phyloP scores from a whole-genome alignment of 345 rosid genomes.

The Brassica carinata region DNA sequence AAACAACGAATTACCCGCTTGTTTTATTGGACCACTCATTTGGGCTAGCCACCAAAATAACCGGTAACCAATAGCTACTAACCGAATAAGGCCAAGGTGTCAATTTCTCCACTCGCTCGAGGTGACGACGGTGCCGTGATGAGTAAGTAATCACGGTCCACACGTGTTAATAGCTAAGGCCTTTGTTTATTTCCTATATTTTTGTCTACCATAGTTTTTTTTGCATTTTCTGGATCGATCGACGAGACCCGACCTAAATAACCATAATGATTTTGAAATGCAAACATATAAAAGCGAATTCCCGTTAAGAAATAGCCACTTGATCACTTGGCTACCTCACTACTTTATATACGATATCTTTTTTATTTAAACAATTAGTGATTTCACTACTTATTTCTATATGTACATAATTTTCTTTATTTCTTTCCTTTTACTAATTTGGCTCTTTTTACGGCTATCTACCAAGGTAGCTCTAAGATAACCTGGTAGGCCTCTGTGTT shows the following conservation, averaged over 20 bases:
- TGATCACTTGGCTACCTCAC: not conserved
- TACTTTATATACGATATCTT: not conserved
- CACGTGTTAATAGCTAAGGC: slow-evolving; percentile 11
- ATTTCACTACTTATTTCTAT: not conserved
- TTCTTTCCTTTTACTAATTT: not conserved
- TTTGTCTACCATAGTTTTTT: not conserved
- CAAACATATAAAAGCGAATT: not conserved
- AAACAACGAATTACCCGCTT: slow-evolving; percentile 34
- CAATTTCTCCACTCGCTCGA: slow-evolving; percentile 6
- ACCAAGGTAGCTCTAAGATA: not conserved
- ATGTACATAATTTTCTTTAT: not conserved
- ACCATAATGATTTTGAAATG: not conserved
- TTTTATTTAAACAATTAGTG: not conserved
- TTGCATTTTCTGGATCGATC: not conserved
- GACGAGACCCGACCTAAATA: not conserved
- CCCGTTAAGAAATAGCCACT: not conserved
- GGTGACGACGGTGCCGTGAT: not conserved
- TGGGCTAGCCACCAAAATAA: slow-evolving; percentile 19
- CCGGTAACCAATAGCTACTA: slow-evolving; percentile 15
- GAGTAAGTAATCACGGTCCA: slow-evolving; percentile 6
- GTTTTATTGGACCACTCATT: slow-evolving; percentile 35
- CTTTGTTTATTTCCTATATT: not conserved
- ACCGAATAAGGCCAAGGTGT: slow-evolving; percentile 21
- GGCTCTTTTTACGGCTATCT: not conserved
- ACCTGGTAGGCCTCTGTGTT: not conserved